A percentile compares a stretch with the other conserved stretches of the same genome.
Conservation (phyloP, 106 monocot genomes). For the Amphibolis antarctica region DNA sequence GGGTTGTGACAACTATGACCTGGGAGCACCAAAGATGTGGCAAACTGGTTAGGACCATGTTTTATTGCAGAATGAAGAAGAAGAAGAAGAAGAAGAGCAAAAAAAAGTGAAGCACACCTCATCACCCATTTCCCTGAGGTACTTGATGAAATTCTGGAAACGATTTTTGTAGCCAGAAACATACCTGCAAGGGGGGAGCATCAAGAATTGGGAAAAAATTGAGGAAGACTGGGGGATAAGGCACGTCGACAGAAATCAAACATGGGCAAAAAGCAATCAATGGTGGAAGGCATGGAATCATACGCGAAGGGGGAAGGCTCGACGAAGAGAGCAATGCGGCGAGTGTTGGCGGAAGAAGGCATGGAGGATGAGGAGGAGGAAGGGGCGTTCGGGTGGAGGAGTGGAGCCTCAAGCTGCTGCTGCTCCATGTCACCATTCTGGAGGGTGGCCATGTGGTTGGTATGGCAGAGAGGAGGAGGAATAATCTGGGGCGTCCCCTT, state of each 20-base stretch:
- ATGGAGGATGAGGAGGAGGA: no score
- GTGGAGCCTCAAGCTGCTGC: constrained; percentile 14
- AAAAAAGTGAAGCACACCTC: constrained; percentile 35
- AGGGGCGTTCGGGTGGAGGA: background rate
- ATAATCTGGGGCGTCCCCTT: background rate
- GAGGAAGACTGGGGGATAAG: background rate
- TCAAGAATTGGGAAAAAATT: no score
- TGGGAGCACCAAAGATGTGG: constrained; percentile 8
- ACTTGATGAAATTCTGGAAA: constrained; percentile 93
- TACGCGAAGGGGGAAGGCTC: constrained; percentile 53
- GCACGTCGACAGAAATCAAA: background rate
- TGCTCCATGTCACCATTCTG: constrained; percentile 8
- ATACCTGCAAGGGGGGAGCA: constrained; percentile 37
- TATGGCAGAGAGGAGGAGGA: no score
- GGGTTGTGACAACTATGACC: constrained; percentile 91
- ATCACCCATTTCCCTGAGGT: constrained; percentile 87
- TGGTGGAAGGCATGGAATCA: background rate
- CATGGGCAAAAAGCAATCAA: background rate
- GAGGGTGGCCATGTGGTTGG: constrained; percentile 5
- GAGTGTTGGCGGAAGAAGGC: constrained; percentile 4
- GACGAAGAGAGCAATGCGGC: constrained; percentile 40
- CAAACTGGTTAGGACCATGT: background rate
- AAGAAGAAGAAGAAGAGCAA: background rate
- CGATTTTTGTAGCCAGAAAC: constrained; percentile 99
- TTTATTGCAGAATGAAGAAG: background rate